Percentiles rank a stretch among this genome's conserved stretches.
Evolutionary conservation across 2,329 filamentous ascomycete species (phyloP).

Genomic region (Mariannaea elegans): DNA sequence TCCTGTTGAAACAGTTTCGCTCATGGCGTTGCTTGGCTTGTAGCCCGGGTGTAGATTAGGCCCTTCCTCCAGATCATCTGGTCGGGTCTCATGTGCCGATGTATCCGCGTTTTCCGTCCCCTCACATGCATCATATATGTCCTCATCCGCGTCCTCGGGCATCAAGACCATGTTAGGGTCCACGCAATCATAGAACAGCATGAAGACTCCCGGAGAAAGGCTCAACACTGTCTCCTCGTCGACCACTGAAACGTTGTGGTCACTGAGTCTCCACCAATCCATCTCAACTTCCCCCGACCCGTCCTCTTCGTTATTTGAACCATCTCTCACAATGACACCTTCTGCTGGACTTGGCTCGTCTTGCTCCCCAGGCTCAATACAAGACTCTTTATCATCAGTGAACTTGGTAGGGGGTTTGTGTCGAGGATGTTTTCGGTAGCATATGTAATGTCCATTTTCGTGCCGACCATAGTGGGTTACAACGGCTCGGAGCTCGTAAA

Average conservation of each 20-base stretch:
- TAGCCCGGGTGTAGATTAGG: neutral
- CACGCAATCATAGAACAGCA: slow-evolving; percentile 92
- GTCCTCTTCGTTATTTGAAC: slow-evolving; percentile 24
- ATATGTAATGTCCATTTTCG: slow-evolving; percentile 96
- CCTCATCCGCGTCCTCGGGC: slow-evolving; percentile 37
- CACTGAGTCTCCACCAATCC: slow-evolving; percentile 91
- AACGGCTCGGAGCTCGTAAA: slow-evolving; percentile 83
- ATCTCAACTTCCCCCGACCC: slow-evolving; percentile 47
- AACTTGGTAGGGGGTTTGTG: slow-evolving; percentile 21
- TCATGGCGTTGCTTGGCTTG: neutral
- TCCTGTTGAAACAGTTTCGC: neutral
- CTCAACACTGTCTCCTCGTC: slow-evolving; percentile 76
- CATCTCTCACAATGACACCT: slow-evolving; percentile 16
- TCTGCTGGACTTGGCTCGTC: slow-evolving; percentile 12
- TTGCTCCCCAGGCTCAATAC: slow-evolving; percentile 27
- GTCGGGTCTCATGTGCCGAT: slow-evolving; percentile 1
- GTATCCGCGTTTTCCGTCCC: slow-evolving; percentile 15
- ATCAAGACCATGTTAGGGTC: slow-evolving; percentile 60
- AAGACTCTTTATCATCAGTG: slow-evolving; percentile 1
- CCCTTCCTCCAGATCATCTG: neutral
- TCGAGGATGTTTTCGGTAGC: slow-evolving; percentile 77
- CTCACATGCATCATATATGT: slow-evolving; percentile 35
- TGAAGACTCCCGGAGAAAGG: slow-evolving; percentile 83
- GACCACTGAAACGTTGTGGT: slow-evolving; percentile 82
- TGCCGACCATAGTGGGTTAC: slow-evolving; percentile 91